Evolutionary conservation across 768 basidiomycete species (phyloP).

Genomic region (Boletus edulis): DNA sequence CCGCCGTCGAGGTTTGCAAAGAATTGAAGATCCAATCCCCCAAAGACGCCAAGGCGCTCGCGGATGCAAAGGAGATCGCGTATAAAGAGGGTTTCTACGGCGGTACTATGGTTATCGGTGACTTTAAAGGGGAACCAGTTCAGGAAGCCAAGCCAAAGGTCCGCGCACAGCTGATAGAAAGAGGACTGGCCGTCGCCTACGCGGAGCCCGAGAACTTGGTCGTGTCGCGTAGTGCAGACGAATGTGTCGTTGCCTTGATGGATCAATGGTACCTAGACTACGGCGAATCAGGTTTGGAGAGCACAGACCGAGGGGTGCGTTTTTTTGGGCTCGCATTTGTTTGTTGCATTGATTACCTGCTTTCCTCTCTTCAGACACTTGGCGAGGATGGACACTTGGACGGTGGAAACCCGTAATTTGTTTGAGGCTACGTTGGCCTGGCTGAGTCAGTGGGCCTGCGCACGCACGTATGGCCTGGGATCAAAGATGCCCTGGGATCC

Average conservation of each 20-base stretch:
- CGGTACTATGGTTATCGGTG: constrained; percentile 88
- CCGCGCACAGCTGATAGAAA: constrained; percentile 75
- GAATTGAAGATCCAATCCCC: constrained; percentile 93
- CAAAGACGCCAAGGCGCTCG: constrained; percentile 89
- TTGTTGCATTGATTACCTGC: neutral
- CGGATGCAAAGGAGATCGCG: constrained; percentile 95
- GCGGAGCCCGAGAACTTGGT: constrained; percentile 94
- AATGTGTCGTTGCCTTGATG: constrained; percentile 96
- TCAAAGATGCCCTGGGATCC: constrained; percentile 97
- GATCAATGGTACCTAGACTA: constrained; percentile 99
- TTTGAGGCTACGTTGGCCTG: constrained; percentile 92
- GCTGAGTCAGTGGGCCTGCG: constrained; percentile 99
- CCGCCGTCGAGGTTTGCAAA: constrained; percentile 79
- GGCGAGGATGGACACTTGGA: constrained; percentile 86
- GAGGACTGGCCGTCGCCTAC: constrained; percentile 80
- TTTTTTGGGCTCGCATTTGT: neutral
- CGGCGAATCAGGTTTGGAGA: constrained; percentile 87
- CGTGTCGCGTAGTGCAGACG: constrained; percentile 88
- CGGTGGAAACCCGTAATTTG: constrained; percentile 84
- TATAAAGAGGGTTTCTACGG: constrained; percentile 99
- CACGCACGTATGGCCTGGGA: constrained; percentile 95
- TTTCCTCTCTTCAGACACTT: constrained; percentile 53
- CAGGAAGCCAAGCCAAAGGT: constrained; percentile 93
- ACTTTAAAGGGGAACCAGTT: constrained; percentile 85
- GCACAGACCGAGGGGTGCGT: constrained; percentile 72